Evolutionary conservation across 768 basidiomycete species (phyloP).

Genomic region (Erythrobasidium yunnanense): DNA sequence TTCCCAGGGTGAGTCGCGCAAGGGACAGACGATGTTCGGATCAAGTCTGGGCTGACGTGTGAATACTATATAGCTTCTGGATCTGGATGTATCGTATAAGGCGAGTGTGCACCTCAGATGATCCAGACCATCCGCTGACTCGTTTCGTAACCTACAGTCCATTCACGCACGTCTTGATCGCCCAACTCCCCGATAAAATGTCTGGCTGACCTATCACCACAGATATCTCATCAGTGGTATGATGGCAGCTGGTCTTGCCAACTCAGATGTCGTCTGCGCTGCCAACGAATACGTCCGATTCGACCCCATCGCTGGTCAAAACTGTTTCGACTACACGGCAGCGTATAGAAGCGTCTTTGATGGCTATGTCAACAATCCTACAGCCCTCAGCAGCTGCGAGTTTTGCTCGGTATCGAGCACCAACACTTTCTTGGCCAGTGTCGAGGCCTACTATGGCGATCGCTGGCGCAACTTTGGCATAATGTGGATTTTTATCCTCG

Average conservation of each 20-base stretch:
- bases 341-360: constrained; percentile 23
- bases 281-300: constrained; percentile 55
- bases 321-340: constrained; percentile 50
- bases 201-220: constrained; percentile 44
- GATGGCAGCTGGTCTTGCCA: constrained; percentile 38
- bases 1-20: constrained; percentile 33
- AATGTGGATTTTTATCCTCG: constrained; percentile 40
- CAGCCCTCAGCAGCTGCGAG: constrained; percentile 49
- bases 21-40: constrained; percentile 7
- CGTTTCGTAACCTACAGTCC: no score
- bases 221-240: constrained; percentile 40
- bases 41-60: no score
- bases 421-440: constrained; percentile 49
- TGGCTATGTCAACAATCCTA: constrained; percentile 42
- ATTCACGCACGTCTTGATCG: no score
- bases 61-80: constrained; percentile 41
- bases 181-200: no score
- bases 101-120: no score
- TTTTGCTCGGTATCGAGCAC: constrained; percentile 56
- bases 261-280: constrained; percentile 47
- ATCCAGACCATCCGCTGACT: no score
- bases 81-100: constrained; percentile 42
- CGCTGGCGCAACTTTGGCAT: constrained; percentile 30
- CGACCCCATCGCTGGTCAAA: constrained; percentile 50
- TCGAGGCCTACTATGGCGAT: background rate